A percentile compares a stretch with the other conserved stretches of the same genome.
These are phyloP conservation scores for Fusarium stilboides DNA, from an alignment of 2,329 filamentous ascomycete species.

Conservation along the genomic window DNA sequence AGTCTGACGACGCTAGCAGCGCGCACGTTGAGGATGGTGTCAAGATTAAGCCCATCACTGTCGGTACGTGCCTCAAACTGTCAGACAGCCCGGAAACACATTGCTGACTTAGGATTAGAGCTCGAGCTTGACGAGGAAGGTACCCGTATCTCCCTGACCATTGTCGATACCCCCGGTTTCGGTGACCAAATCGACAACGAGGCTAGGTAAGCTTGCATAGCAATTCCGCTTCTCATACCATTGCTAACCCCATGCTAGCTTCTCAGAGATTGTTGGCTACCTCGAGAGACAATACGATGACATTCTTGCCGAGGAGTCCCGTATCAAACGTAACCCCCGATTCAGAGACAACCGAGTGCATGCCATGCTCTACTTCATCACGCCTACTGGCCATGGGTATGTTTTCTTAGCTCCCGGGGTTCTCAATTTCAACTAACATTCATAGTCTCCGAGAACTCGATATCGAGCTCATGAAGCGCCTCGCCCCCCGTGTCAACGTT, in stretches of 20 bases:
- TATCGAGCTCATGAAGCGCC: slow-evolving; percentile 99
- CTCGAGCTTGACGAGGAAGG: slow-evolving; percentile 98
- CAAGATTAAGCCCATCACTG: slow-evolving; percentile 98
- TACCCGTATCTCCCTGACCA: slow-evolving; percentile 96
- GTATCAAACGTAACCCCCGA: slow-evolving; percentile 99
- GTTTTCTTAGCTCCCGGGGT: slow-evolving; percentile 44
- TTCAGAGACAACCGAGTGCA: slow-evolving; percentile 99
- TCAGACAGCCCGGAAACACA: slow-evolving; percentile 41
- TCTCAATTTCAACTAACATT: slow-evolving; percentile 10
- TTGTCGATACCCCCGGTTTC: slow-evolving; percentile 98
- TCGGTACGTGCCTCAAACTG: slow-evolving; percentile 73
- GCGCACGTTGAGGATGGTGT: slow-evolving; percentile 97
- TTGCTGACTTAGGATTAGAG: slow-evolving; percentile 67
- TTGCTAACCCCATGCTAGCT: slow-evolving; percentile 68
- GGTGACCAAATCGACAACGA: slow-evolving; percentile 99
- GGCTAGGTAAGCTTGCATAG: slow-evolving; percentile 76
- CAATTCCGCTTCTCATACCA: neutral
- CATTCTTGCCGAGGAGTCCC: slow-evolving; percentile 98
- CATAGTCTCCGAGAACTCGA: slow-evolving; percentile 94
- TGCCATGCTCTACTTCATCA: slow-evolving; percentile 99
- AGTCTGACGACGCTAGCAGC: slow-evolving; percentile 88
- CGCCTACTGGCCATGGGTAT: slow-evolving; percentile 94
- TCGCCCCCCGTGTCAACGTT: slow-evolving; percentile 97
- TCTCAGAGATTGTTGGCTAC: slow-evolving; percentile 97
- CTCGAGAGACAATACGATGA: slow-evolving; percentile 99